These are phyloP conservation scores for Heliamphora pulchella DNA, from an alignment of 179 eudicot species.

Conservation along the genomic window DNA sequence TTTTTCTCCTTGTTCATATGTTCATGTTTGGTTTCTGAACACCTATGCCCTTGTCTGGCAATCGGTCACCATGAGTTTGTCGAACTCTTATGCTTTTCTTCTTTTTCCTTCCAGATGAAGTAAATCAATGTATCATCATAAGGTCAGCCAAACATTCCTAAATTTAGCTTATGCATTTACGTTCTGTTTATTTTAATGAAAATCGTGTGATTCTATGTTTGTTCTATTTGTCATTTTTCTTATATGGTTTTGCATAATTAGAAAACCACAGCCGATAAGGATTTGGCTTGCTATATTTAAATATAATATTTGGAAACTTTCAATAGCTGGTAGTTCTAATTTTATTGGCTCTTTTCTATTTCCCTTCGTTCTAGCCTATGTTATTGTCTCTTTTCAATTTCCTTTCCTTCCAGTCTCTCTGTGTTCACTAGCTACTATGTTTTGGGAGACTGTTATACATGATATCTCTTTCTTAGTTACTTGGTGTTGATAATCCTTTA, in stretches of 20 bases:
- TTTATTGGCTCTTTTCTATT: neutral
- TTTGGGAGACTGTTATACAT: neutral
- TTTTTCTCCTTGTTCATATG: neutral
- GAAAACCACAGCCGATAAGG: neutral
- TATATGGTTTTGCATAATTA: neutral
- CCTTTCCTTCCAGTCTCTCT: conserved; percentile 1
- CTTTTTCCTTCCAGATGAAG: conserved; percentile 69
- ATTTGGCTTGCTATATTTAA: neutral
- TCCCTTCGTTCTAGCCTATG: too few relatives aligned
- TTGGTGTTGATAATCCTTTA: neutral
- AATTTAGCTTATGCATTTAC: neutral
- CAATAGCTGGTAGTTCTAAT: neutral
- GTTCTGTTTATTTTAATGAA: neutral
- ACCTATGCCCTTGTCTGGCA: conserved; percentile 7
- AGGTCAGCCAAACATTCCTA: conserved; percentile 45
- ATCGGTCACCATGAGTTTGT: neutral
- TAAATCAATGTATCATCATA: conserved; percentile 93
- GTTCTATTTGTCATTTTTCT: neutral
- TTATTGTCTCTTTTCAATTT: too few relatives aligned
- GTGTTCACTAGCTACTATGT: neutral
- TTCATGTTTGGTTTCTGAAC: neutral
- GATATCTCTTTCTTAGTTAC: neutral
- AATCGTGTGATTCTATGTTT: neutral
- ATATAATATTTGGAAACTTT: neutral
- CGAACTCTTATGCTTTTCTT: conserved; percentile 11